These are phyloP conservation scores for Mucor irregularis DNA, from an alignment of 371 early-diverging fungal genomes.

Conservation along the genomic window DNA sequence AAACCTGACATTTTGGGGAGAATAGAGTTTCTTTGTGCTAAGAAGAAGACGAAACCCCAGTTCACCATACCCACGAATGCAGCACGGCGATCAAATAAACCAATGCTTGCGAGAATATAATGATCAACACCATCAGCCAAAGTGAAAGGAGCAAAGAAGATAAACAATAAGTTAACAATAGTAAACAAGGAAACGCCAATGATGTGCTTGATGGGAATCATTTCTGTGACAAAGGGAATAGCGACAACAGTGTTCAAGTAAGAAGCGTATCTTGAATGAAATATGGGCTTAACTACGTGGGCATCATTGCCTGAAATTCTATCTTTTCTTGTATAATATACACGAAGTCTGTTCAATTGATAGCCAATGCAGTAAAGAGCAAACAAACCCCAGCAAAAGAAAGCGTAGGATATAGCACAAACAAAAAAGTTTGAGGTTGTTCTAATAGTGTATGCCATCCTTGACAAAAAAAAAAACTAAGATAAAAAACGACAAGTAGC, in stretches of 20 bases:
- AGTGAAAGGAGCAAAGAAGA: slow-evolving; percentile 33
- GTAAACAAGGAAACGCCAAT: slow-evolving; percentile 32
- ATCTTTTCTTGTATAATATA: slow-evolving; percentile 27
- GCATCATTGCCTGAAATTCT: slow-evolving; percentile 15
- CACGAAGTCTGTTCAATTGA: slow-evolving; percentile 30
- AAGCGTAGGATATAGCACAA: slow-evolving; percentile 35
- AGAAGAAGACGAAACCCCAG: slow-evolving; percentile 48
- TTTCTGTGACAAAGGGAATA: slow-evolving; percentile 43
- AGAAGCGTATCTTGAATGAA: neutral
- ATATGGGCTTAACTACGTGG: neutral
- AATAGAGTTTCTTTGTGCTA: slow-evolving; percentile 45
- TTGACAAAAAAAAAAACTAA: neutral
- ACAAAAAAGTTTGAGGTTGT: slow-evolving; percentile 24
- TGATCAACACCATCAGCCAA: slow-evolving; percentile 6
- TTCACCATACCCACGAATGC: slow-evolving; percentile 49
- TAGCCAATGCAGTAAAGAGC: slow-evolving; percentile 38
- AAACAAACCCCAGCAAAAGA: slow-evolving; percentile 46
- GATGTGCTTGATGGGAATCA: slow-evolving; percentile 44
- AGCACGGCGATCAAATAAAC: slow-evolving; percentile 44
- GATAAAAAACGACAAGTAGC: neutral
- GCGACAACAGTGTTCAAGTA: neutral
- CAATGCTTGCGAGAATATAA: slow-evolving; percentile 22
- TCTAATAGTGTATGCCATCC: slow-evolving; percentile 15
- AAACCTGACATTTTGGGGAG: slow-evolving; percentile 44
- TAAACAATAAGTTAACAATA: slow-evolving; percentile 33